Evolutionary conservation across 2,329 filamentous ascomycete genomes (phyloP), one percentile per base, ranked within the genome.

Genomic region (Cladosporium colombiae): DNA sequence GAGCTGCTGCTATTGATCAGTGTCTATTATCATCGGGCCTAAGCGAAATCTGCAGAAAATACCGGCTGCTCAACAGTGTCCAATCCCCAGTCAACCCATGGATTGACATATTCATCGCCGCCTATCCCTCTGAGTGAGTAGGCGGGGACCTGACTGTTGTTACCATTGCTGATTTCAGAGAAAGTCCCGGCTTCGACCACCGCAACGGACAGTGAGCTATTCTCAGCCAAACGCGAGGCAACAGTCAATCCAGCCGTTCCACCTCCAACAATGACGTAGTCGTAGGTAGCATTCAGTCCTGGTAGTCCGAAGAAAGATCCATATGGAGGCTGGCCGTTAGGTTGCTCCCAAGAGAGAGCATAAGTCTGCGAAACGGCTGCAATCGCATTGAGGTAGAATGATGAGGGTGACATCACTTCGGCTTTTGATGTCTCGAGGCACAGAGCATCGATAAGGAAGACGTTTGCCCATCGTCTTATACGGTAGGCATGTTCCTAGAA

Each of bases 131-230:
- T 52, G 5, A 68, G 65, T 14, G 67, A 70, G 66, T 70, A 74
- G 13, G 68, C 72, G 10, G 74, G 75, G 6, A 75, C 70, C 33
- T 71, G 66, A 33, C 71, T 73, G 50, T 69, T 65, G 53, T 75
- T 77, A 4, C 73, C 71, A 53, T 74, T 75, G 59, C 61, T 68
- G 55, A 55, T 67, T 64, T 76, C 73, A 49, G 75, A 75, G 67
- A 75, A 76, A 14, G 64, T 65, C 6, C 75, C 75, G 13, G 73
- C 74, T 64, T 77, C 74, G 25, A 76, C 59, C 8, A 76, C 66
- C 0, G 73, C 74, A 6, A 76, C 71, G n/a, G 71, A 59, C 8
- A 67, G 59, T n/a, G 67, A 64, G 1, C 49, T 58, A 33, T 74
- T 61, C 31, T 74, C 68, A 18, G 70, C 70, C 3, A 74, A 64